Evolutionary conservation across 805 yeast species (phyloP), one percentile per base, ranked within the genome.

Genomic region (Maudiozyma pseudohumilis): DNA sequence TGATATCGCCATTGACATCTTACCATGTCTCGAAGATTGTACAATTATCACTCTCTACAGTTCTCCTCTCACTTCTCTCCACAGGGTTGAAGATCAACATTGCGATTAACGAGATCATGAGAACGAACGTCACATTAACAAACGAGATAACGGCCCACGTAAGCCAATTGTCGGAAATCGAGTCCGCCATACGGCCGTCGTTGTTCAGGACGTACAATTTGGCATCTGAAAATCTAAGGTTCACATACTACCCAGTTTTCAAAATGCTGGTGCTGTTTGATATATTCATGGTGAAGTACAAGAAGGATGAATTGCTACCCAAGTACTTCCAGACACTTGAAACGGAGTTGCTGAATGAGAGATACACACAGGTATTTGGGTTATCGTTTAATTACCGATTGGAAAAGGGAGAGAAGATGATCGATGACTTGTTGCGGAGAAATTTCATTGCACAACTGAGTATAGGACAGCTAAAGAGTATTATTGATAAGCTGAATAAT

Each of bases 201-300:
- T 37, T 57, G 13, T 52, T 48, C 23, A 40, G 41, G 12, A 38
- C 53, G 13, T 47, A 52, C 36, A 39, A 35, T 11, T 35, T 49
- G 7, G 52, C 56, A 5, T 49, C 57, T 1, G 44, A 45, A 21
- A 40, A 52, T 36, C 39, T 57, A 20, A 47, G 60, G 39, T 52
- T 52, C 33, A 46, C 59, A 2, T 57, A 54, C 34, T 57, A 48
- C 35, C 49, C 62, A 10, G 53, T 49, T 6, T 56, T 57, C 38
- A 56, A 57, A 28, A 52, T 55, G 48, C 28, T 55, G 12, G 43
- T 55, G 4, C 44, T 54, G 29, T 52, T 48, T 38, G 61, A 57
- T 37, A 43, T 49, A 10, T 43, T 57, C 9, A 38, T 55, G 19
- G 49, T 49, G 23, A 46, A 46, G 21, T 33, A 51, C 28, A 48